A percentile compares a stretch with the other conserved stretches of the same genome.
These are phyloP conservation scores for Cyclostephanos tholiformis DNA, from an alignment of 108 stramenopile species.

Conservation along the genomic window DNA sequence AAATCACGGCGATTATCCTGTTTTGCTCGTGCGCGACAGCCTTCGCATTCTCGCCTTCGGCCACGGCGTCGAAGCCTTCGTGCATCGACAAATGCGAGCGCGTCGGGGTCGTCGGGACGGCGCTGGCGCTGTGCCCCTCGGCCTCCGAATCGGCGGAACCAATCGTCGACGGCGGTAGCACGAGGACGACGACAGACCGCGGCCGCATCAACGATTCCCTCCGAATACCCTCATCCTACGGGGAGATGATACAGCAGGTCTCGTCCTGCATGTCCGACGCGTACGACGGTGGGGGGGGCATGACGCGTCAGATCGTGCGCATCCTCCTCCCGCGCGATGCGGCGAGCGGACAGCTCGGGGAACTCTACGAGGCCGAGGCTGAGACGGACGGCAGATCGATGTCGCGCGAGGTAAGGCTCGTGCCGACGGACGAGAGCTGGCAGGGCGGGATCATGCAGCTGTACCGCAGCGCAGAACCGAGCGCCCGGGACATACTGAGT, in stretches of 20 bases:
- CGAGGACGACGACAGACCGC: too few species aligned
- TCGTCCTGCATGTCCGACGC: slow-evolving; percentile 74
- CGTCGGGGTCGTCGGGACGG: not conserved
- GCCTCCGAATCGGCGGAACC: slow-evolving; percentile 18
- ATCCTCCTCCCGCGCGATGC: slow-evolving; percentile 75
- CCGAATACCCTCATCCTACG: slow-evolving; percentile 68
- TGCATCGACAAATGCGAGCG: not conserved
- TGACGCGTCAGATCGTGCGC: slow-evolving; percentile 72
- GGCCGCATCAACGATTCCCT: slow-evolving; percentile 35
- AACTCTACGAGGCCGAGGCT: slow-evolving; percentile 63
- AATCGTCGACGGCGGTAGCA: not conserved
- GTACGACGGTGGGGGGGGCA: slow-evolving; percentile 41
- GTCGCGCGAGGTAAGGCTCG: slow-evolving; percentile 52
- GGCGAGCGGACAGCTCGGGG: slow-evolving; percentile 58
- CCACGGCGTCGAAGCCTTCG: not conserved
- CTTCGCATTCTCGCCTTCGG: slow-evolving; percentile 2
- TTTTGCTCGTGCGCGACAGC: slow-evolving; percentile 1
- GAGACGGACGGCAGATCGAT: slow-evolving; percentile 8
- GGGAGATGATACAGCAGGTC: slow-evolving; percentile 77
- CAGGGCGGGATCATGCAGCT: slow-evolving; percentile 93
- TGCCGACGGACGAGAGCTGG: slow-evolving; percentile 88
- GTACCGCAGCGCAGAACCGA: slow-evolving; percentile 74
- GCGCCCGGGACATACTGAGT: slow-evolving; percentile 62
- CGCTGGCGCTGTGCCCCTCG: not conserved
- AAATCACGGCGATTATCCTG: not conserved